Conservation (phyloP, 306 rosid genomes). For the Lathyrus oleraceus region DNA sequence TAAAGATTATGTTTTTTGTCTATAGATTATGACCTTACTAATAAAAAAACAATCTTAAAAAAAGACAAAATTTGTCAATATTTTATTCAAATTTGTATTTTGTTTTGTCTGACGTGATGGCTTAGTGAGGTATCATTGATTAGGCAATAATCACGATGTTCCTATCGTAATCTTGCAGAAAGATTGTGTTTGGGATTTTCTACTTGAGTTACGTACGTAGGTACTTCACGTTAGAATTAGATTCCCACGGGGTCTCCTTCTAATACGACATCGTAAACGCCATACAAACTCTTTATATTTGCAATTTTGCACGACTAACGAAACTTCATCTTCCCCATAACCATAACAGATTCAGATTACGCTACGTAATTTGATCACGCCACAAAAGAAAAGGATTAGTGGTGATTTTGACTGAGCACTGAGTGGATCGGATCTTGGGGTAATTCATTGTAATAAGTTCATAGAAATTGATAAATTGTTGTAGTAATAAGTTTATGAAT, state of each 20-base stretch:
- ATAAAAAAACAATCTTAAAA: no score
- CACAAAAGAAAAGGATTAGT: not conserved
- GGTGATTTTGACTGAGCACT: not conserved
- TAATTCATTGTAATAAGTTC: no score
- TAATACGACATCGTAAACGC: slow-evolving; percentile 46
- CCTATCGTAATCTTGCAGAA: slow-evolving; percentile 21
- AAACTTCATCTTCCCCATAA: not conserved
- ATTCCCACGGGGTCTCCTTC: slow-evolving; percentile 40
- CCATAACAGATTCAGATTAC: not conserved
- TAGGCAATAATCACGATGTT: slow-evolving; percentile 22
- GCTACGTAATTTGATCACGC: not conserved
- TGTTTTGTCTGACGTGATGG: slow-evolving; percentile 27
- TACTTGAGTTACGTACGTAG: not conserved
- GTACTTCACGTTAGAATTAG: slow-evolving; percentile 13
- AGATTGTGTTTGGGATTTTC: slow-evolving; percentile 35
- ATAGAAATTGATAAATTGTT: no score
- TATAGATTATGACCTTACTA: no score
- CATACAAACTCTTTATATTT: not conserved
- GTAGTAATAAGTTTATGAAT: no score
- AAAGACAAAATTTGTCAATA: not conserved
- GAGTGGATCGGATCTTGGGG: not conserved
- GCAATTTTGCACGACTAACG: not conserved
- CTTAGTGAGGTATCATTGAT: slow-evolving; percentile 1
- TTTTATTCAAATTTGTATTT: no score
- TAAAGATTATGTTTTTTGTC: not conserved